A percentile compares a stretch with the other conserved stretches of the same genome.
phyloP scores from a whole-genome alignment of 2,329 filamentous ascomycete species.

The Hypoxylon sp. region DNA sequence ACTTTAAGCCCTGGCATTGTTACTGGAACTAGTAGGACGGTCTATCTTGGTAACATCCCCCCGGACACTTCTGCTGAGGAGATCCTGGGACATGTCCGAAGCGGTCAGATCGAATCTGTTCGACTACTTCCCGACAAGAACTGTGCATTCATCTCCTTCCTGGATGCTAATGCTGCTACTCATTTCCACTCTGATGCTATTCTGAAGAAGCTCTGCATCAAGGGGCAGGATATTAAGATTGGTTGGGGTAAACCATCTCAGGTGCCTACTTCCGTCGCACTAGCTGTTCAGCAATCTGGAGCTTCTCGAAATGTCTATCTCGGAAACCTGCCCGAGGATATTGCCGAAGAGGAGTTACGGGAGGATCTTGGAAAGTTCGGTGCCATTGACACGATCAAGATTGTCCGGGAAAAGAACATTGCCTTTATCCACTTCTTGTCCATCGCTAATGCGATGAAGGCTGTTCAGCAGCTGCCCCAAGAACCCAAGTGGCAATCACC shows the following conservation, averaged over 20 bases:
- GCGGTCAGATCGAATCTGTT: constrained; percentile 99
- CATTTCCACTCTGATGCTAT: constrained; percentile 99
- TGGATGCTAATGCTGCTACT: constrained; percentile 96
- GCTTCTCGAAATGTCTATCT: constrained; percentile 98
- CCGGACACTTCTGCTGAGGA: constrained; percentile 97
- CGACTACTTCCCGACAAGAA: constrained; percentile 98
- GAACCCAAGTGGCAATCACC: constrained; percentile 97
- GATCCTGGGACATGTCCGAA: constrained; percentile 94
- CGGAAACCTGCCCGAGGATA: constrained; percentile 91
- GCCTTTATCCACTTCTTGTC: constrained; percentile 96
- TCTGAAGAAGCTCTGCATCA: constrained; percentile 98
- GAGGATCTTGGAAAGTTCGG: constrained; percentile 98
- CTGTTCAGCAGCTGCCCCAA: constrained; percentile 94
- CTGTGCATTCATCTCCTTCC: constrained; percentile 99
- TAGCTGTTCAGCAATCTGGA: constrained; percentile 96
- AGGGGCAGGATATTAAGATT: constrained; percentile 99
- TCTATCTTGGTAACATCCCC: constrained; percentile 98
- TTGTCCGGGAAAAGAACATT: constrained; percentile 97
- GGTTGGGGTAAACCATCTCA: constrained; percentile 99
- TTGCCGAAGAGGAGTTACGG: constrained; percentile 90
- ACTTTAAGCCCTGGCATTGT: constrained; percentile 84
- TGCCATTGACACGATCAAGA: constrained; percentile 96
- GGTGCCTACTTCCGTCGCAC: constrained; percentile 95
- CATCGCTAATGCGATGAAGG: constrained; percentile 98
- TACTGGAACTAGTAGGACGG: constrained; percentile 93